These are phyloP conservation scores for Lentithecium fluviatile DNA, from an alignment of 495 filamentous ascomycete species.

Conservation along the genomic window DNA sequence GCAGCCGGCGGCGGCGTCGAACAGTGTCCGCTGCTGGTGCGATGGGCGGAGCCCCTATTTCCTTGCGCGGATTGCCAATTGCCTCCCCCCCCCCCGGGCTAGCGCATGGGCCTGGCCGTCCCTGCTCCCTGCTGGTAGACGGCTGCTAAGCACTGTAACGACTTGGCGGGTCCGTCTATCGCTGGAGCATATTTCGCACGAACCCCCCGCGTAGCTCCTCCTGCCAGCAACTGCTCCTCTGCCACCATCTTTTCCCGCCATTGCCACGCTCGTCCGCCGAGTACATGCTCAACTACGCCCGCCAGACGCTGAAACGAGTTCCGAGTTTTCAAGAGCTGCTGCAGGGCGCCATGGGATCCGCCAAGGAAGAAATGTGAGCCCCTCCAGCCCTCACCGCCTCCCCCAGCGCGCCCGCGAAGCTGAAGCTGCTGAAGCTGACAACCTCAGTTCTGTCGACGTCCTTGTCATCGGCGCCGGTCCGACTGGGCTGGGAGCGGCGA, in stretches of 20 bases:
- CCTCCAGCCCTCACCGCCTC: constrained; percentile 9
- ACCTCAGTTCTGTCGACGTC: constrained; percentile 80
- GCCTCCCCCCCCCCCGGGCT: not conserved
- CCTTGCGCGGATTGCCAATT: not conserved
- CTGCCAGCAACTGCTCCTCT: constrained; percentile 8
- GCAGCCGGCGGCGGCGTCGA: not conserved
- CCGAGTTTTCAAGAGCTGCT: constrained; percentile 61
- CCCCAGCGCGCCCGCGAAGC: too few relatives aligned
- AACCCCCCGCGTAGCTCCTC: not conserved
- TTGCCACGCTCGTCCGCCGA: constrained; percentile 10
- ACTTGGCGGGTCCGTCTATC: constrained; percentile 5
- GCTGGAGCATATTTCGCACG: constrained; percentile 10
- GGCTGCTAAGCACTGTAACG: too few relatives aligned
- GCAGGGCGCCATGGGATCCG: constrained; percentile 55
- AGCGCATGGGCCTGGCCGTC: not conserved
- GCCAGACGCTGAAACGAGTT: constrained; percentile 52
- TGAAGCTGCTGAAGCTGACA: constrained; percentile 2
- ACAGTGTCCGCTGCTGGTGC: not conserved
- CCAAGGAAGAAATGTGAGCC: constrained; percentile 52
- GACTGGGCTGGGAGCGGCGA: constrained; percentile 93
- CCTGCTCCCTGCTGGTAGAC: too few relatives aligned
- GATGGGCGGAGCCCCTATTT: constrained; percentile 1
- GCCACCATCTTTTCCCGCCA: not conserved
- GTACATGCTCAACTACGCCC: constrained; percentile 36
- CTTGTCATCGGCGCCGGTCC: constrained; percentile 98